phyloP scores from a whole-genome alignment of 345 rosid genomes.

The Sisymbrium altissimum region DNA sequence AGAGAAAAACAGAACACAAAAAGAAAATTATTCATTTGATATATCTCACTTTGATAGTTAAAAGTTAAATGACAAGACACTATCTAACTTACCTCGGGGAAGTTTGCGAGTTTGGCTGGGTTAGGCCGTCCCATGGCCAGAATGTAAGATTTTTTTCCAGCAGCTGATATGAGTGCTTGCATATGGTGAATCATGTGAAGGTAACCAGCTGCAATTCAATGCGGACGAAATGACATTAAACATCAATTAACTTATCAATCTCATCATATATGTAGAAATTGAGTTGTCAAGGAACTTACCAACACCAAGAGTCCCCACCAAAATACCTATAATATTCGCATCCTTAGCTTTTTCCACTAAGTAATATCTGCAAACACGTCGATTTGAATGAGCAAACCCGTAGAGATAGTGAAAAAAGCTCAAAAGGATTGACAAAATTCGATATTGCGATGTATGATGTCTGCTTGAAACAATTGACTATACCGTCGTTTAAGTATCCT shows the following conservation, averaged over 20 bases:
- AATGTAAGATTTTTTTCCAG: slow-evolving; percentile 82
- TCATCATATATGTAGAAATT: not conserved
- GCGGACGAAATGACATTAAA: not conserved
- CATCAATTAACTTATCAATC: slow-evolving; percentile 3
- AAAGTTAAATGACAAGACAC: not conserved
- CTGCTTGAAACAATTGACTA: slow-evolving; percentile 8
- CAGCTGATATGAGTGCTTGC: slow-evolving; percentile 63
- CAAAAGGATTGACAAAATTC: not conserved
- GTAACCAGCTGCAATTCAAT: slow-evolving; percentile 74
- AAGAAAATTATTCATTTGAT: not conserved
- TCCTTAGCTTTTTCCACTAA: slow-evolving; percentile 97
- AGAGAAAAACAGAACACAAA: not conserved
- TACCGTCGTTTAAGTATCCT: slow-evolving; percentile 87
- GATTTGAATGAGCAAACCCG: not conserved
- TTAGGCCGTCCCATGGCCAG: slow-evolving; percentile 95
- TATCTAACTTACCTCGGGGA: slow-evolving; percentile 62
- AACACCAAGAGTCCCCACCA: slow-evolving; percentile 97
- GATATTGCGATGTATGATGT: not conserved
- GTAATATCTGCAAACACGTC: slow-evolving; percentile 63
- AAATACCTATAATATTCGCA: slow-evolving; percentile 84
- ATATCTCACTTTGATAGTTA: not conserved
- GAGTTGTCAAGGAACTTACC: slow-evolving; percentile 47
- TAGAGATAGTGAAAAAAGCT: not conserved
- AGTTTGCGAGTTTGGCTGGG: slow-evolving; percentile 94
- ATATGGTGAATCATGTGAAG: slow-evolving; percentile 83